Conservation (phyloP, 768 basidiomycete species). For the Amanita brunnescens region DNA sequence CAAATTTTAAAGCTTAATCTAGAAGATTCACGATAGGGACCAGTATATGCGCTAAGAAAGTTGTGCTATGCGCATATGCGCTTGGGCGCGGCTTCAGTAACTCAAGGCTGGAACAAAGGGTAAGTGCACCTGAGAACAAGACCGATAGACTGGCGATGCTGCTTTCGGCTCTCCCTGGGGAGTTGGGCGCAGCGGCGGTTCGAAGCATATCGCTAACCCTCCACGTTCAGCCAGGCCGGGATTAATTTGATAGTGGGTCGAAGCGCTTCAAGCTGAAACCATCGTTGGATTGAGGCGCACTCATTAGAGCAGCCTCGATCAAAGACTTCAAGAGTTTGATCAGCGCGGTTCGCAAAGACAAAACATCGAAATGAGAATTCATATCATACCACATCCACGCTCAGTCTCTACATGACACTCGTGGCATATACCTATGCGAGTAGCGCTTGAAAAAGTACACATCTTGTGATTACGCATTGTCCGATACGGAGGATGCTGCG, state of each 20-base stretch:
- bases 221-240: neutral
- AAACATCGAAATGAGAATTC: too few relatives aligned
- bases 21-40: neutral
- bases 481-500: neutral
- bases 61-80: neutral
- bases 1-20: constrained; percentile 1
- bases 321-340: too few relatives aligned
- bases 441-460: neutral
- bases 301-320: too few relatives aligned
- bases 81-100: neutral
- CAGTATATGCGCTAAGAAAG: neutral
- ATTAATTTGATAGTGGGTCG: neutral
- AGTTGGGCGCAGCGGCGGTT: neutral
- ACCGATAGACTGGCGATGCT: neutral
- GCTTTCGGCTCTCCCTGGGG: neutral
- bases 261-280: too few relatives aligned
- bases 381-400: too few relatives aligned
- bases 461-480: neutral
- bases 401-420: too few relatives aligned
- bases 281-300: too few relatives aligned
- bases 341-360: too few relatives aligned
- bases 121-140: neutral
- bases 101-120: neutral
- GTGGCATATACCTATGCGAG: neutral
- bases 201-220: neutral